Evolutionary conservation across 177 flowering plant species (phyloP).

Genomic region (Tripterygium wilfordii): DNA sequence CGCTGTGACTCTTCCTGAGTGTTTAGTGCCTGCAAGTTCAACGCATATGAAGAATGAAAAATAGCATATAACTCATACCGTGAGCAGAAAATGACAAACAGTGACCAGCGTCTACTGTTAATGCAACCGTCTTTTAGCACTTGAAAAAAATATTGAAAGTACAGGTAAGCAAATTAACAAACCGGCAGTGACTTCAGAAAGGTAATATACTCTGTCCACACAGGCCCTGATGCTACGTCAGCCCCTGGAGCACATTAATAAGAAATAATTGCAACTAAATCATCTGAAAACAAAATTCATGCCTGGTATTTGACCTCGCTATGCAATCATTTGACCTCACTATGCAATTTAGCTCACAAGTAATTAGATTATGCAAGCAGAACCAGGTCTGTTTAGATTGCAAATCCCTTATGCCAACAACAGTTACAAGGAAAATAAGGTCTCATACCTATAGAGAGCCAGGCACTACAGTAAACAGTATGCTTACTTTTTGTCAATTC

Average conservation of each 20-base stretch:
- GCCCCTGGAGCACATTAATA: slow-evolving; percentile 49
- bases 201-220: slow-evolving; percentile 93
- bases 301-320: too few relatives aligned
- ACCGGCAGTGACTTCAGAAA: slow-evolving; percentile 85
- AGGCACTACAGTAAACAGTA: too few relatives aligned
- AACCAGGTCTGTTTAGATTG: too few relatives aligned
- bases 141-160: too few relatives aligned
- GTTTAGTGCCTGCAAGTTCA: slow-evolving; percentile 50
- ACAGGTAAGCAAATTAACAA: slow-evolving; percentile 15
- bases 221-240: slow-evolving; percentile 90
- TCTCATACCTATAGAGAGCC: too few relatives aligned
- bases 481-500: too few relatives aligned
- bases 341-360: too few relatives aligned
- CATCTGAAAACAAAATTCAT: too few relatives aligned
- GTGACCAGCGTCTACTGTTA: too few relatives aligned
- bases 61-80: not conserved
- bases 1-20: slow-evolving; percentile 82
- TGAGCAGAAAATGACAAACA: not conserved
- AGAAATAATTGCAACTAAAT: slow-evolving; percentile 4
- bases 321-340: too few relatives aligned
- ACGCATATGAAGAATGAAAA: slow-evolving; percentile 5
- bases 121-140: too few relatives aligned
- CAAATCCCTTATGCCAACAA: not conserved
- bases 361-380: too few relatives aligned
- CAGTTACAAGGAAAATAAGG: not conserved